Base-by-base conservation (phyloP, 2,329 filamentous ascomycete species). In the Ceratocystis cubensis region DNA sequence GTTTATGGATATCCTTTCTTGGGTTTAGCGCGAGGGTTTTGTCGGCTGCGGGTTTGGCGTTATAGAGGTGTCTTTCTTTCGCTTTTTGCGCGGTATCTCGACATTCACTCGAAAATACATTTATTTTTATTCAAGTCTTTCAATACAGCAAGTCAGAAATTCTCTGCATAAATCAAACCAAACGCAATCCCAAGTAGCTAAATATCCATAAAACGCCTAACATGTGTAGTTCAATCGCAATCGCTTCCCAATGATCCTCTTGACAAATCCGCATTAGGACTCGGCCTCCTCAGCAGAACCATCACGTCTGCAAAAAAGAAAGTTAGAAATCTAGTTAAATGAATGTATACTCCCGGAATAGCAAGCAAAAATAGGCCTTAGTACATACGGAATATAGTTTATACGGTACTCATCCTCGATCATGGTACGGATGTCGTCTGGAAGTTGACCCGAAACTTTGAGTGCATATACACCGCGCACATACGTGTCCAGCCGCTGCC, bases 391-490 rank as follows among this genome's bases (percentile, higher is more conserved):
- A 69, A 88, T 86, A 70, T 88, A 87, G 73, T 81, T 80, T 75
- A 86, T 78, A 72, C 84, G 78, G 69, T 82, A 82, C 72, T 87
- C 84, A 66, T 87, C 83, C 73, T 86, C 82, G 67, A 88, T 77
- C 57, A 79, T 78, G 25, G 79, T 78, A 59, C 83, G 77, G 50
- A 88, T 80, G 69, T 88, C 86, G 70, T 88, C 85, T 4, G 86
- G 85, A 68, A 88, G 76, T 73, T 89, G 85, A 20, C 94, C 94
- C 41, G 88, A 91, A 28, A 99, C 94, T 78, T 97, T 96, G 66
- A 91, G 89, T 20, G 94, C 94, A 78, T 99, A 99, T 67, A 95
- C 86, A 65, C 94, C 94, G 17, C 85, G 84, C 64, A 94, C 88
- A 75, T 96, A 97, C 66, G 84, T 85, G 74, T 96, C 90, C 68